Conservation (phyloP, 306 rosid species). For the Vigna mungo region DNA sequence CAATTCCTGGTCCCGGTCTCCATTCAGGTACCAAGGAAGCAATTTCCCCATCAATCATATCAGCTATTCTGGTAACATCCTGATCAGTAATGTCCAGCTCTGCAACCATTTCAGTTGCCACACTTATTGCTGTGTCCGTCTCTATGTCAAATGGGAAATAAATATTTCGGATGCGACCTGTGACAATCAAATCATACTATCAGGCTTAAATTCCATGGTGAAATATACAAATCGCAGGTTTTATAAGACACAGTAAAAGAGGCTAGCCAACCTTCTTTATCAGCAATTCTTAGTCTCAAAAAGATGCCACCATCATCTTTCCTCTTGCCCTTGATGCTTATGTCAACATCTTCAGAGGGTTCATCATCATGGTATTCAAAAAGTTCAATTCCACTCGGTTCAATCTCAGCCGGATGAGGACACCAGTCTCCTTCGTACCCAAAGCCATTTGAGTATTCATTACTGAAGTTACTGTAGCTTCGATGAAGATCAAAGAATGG, state of each 20-base stretch:
- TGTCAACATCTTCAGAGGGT: constrained; percentile 69
- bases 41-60: constrained; percentile 93
- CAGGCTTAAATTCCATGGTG: constrained; percentile 25
- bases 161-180: constrained; percentile 88
- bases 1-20: constrained; percentile 72
- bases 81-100: constrained; percentile 92
- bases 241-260: constrained; percentile 17
- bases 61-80: constrained; percentile 88
- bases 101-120: constrained; percentile 95
- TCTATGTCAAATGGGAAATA: constrained; percentile 88
- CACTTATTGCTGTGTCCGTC: constrained; percentile 87
- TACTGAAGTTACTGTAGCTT: constrained; percentile 57
- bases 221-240: constrained; percentile 9
- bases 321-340: constrained; percentile 83
- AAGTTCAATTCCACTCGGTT: constrained; percentile 77
- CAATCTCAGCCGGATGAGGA: constrained; percentile 60
- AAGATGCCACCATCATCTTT: constrained; percentile 75
- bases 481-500: constrained; percentile 62
- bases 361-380: constrained; percentile 78
- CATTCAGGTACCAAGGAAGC: constrained; percentile 87
- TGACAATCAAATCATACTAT: constrained; percentile 25
- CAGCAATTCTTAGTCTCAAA: constrained; percentile 85
- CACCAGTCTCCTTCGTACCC: constrained; percentile 68
- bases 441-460: constrained; percentile 58
- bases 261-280: constrained; percentile 77